These are phyloP conservation scores for Polyplosphaeria fusca DNA, from an alignment of 495 filamentous ascomycete species.

Conservation along the genomic window DNA sequence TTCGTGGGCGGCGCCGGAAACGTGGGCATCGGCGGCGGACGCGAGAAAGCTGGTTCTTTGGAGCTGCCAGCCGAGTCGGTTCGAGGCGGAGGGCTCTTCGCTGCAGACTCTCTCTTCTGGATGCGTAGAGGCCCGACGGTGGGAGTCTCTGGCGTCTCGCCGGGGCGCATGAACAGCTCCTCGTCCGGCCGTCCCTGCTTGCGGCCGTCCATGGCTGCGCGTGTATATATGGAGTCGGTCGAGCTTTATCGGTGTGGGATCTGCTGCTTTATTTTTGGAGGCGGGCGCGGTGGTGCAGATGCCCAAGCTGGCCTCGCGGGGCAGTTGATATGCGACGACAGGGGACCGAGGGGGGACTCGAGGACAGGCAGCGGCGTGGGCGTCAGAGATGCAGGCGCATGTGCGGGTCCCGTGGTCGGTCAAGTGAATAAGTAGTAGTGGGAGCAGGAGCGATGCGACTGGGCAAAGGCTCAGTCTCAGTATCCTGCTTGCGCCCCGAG, in stretches of 20 bases:
- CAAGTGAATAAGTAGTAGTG: background rate
- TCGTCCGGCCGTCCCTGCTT: conserved; percentile 38
- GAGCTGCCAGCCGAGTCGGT: conserved; percentile 38
- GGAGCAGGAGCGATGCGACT: background rate
- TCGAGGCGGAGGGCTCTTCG: conserved; percentile 41
- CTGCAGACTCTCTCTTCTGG: conserved; percentile 59
- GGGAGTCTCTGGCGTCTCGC: conserved; percentile 44
- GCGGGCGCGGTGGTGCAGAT: conserved; percentile 16
- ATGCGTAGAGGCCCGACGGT: conserved; percentile 84
- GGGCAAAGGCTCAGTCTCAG: background rate
- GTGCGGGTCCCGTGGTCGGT: background rate
- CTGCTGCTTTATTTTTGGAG: conserved; percentile 28
- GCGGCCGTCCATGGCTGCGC: conserved; percentile 28
- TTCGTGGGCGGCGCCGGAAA: conserved; percentile 63
- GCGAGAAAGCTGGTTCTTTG: conserved; percentile 47
- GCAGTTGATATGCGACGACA: conserved; percentile 17
- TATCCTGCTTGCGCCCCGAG: conserved; percentile 1
- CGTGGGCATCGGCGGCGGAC: conserved; percentile 36
- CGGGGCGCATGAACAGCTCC: conserved; percentile 38
- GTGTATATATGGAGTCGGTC: background rate
- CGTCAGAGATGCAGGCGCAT: background rate
- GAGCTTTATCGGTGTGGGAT: conserved; percentile 9
- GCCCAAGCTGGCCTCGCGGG: conserved; percentile 18
- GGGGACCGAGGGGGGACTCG: background rate
- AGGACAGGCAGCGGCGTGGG: background rate